Evolutionary conservation across 306 rosid genomes (phyloP), one percentile per base, ranked within the genome.

Genomic region (Prunus padus): DNA sequence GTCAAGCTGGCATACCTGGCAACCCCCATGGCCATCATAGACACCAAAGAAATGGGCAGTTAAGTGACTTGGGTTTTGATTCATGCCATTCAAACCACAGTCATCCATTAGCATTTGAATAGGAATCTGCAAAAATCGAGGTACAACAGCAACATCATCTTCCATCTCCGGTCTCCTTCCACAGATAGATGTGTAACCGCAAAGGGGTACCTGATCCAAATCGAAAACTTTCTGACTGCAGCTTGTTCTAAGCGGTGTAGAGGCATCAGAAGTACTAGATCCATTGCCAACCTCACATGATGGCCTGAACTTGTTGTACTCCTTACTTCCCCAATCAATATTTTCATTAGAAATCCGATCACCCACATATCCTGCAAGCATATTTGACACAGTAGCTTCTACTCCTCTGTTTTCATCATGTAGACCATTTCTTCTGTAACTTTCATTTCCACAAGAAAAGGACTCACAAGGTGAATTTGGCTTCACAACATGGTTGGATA

Each of bases 11-110:
- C 80, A 57, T 78, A 90, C 97, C 97, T 90, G 89, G 67, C 69
- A 78, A 60, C 97, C 96, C 1, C 97, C 93, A 75, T 92, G 97
- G 59, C 96, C 97, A 87, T 92, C 97, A 65, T 88, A 92, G 77
- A 90, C 93, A 42, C 89, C 93, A 56, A 85, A 88, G 83, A 92
- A 92, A 82, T 88, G 96, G 69, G 88, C 87, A 31, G 12, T 49
- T 14, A 84, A 77, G 16, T 46, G 44, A 73, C 71, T 74, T 65
- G 65, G 57, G 64, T 64, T 74, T 67, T 72, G 74, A 64, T 73
- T 65, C 71, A 62, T 5, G 49, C 75, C 49, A 78, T 70, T 67
- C 69, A 71, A 22, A 52, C 63, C 77, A 78, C 56, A 72, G 8
- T 79, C 82, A 75, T 87, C 86, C 81, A 69, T 73, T 3, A 87